These are phyloP conservation scores for Agaricus subrufescens DNA, from an alignment of 768 basidiomycete species.

Conservation along the genomic window DNA sequence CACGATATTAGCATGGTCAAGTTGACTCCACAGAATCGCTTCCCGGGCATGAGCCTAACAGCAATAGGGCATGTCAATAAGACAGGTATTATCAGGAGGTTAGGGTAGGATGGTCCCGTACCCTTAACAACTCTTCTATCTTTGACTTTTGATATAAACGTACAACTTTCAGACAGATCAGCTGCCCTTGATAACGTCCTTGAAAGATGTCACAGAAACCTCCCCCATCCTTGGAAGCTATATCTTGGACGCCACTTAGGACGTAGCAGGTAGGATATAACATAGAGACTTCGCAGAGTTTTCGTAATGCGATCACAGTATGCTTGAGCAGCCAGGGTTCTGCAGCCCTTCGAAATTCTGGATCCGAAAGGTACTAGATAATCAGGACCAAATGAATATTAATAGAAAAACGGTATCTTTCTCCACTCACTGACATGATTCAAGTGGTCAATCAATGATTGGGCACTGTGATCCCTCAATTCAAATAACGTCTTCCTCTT, in stretches of 20 bases:
- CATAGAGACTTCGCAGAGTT: conserved; percentile 19
- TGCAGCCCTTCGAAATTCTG: too few relatives aligned
- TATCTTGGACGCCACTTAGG: conserved; percentile 11
- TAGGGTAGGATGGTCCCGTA: conserved; percentile 6
- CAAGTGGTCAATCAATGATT: too few relatives aligned
- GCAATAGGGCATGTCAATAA: too few relatives aligned
- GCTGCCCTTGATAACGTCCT: conserved; percentile 13
- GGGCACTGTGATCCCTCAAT: too few relatives aligned
- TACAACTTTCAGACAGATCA: conserved; percentile 20
- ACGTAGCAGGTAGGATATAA: conserved; percentile 23
- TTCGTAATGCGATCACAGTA: neutral
- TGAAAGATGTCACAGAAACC: conserved; percentile 26
- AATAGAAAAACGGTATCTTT: too few relatives aligned
- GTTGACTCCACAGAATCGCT: conserved; percentile 4
- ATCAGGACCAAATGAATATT: too few relatives aligned
- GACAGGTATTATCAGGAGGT: conserved; percentile 16
- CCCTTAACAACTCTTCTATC: conserved; percentile 16
- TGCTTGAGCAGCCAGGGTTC: conserved; percentile 20
- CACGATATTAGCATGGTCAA: conserved; percentile 2
- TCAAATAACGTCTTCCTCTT: too few relatives aligned
- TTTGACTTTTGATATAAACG: conserved; percentile 12
- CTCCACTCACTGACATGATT: too few relatives aligned
- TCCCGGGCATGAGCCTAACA: neutral
- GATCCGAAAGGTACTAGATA: too few relatives aligned
- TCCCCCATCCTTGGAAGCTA: conserved; percentile 15